Percentiles rank a stretch among this genome's conserved stretches.
phyloP scores from a whole-genome alignment of 202 grass and related monocot species.

The Alloteropsis angusta region DNA sequence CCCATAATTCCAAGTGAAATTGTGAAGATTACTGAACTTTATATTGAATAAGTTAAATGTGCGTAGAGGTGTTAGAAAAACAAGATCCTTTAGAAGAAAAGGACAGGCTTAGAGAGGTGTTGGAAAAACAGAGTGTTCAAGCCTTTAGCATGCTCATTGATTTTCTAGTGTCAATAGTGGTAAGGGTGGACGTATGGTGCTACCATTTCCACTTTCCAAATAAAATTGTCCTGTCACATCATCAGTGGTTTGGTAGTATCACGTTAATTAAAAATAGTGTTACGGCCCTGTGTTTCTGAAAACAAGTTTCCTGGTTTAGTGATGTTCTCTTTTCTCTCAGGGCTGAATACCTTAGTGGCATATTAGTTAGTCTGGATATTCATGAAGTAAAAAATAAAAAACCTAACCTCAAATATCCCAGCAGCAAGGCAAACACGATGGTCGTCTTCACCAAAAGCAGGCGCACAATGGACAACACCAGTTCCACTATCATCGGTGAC shows the following conservation, averaged over 20 bases:
- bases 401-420: slow-evolving; percentile 82
- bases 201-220: background rate
- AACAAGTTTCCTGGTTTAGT: background rate
- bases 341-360: background rate
- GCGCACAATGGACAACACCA: slow-evolving; percentile 93
- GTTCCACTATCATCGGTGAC: slow-evolving; percentile 99
- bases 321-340: background rate
- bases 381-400: slow-evolving; percentile 20
- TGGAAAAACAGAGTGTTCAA: background rate
- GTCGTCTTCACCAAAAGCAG: slow-evolving; percentile 96
- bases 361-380: background rate
- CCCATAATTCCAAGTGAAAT: background rate
- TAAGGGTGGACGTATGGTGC: background rate
- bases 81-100: background rate
- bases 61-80: background rate
- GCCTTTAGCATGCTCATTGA: background rate
- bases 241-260: background rate
- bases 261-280: too few species aligned
- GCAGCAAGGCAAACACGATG: slow-evolving; percentile 81
- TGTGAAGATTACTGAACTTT: background rate
- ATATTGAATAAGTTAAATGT: background rate
- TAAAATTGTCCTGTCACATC: background rate
- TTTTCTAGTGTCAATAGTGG: background rate
- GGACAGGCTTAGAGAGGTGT: background rate
- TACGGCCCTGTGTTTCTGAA: background rate